Evolutionary conservation across 2,329 filamentous ascomycete species (phyloP).

Genomic region (Coniochaeta sp.): DNA sequence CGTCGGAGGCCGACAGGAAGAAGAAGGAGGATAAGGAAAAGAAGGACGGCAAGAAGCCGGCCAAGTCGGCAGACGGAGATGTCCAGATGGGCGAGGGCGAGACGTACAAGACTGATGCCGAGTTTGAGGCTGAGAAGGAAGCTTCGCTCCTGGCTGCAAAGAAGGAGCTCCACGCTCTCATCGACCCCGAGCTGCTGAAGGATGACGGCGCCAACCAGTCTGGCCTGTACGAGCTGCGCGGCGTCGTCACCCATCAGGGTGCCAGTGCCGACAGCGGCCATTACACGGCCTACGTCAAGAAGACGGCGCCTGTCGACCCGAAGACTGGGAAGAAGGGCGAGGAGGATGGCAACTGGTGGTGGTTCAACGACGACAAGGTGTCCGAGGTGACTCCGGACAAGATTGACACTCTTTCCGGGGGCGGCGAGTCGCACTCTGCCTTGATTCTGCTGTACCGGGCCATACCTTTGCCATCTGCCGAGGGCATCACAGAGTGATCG

Average conservation of each 20-base stretch:
- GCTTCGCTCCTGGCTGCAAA: slow-evolving; percentile 71
- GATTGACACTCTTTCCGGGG: slow-evolving; percentile 82
- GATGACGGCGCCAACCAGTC: slow-evolving; percentile 88
- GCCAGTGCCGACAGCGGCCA: slow-evolving; percentile 95
- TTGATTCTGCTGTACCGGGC: slow-evolving; percentile 74
- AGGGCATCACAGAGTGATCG: slow-evolving; percentile 28
- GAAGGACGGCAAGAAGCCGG: slow-evolving; percentile 27
- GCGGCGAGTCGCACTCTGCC: slow-evolving; percentile 79
- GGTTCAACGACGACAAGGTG: slow-evolving; percentile 99
- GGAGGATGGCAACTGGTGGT: slow-evolving; percentile 98
- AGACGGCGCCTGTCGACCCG: slow-evolving; percentile 64
- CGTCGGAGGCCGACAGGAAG: slow-evolving; percentile 25
- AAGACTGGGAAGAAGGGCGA: slow-evolving; percentile 69
- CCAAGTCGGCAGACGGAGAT: slow-evolving; percentile 52
- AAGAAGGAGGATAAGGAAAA: slow-evolving; percentile 36
- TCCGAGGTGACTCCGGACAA: slow-evolving; percentile 86
- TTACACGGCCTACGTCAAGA: slow-evolving; percentile 97
- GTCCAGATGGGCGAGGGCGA: slow-evolving; percentile 55
- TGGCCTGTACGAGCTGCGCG: slow-evolving; percentile 88
- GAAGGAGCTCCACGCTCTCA: slow-evolving; percentile 75
- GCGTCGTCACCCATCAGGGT: slow-evolving; percentile 92
- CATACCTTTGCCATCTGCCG: slow-evolving; percentile 56
- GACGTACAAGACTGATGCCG: slow-evolving; percentile 86
- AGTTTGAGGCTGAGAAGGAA: slow-evolving; percentile 79
- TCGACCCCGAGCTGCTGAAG: slow-evolving; percentile 64